Conservation (phyloP, 768 basidiomycete genomes). For the Lactarius quietus region DNA sequence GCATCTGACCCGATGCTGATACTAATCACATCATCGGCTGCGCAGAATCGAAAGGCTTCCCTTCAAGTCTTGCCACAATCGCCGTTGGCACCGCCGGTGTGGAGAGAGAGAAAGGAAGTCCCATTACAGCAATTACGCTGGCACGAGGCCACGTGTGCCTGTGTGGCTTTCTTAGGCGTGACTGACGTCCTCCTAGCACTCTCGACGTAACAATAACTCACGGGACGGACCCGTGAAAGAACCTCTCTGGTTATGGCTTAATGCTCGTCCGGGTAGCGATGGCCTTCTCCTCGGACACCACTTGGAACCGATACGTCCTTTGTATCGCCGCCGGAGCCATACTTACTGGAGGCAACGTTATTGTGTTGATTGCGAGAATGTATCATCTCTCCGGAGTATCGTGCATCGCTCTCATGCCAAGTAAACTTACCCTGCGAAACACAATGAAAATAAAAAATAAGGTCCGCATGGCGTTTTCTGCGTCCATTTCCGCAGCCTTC, state of each 20-base stretch:
- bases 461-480: not conserved
- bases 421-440: too few relatives aligned
- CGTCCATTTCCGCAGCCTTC: not conserved
- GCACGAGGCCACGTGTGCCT: not conserved
- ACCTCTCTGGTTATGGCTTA: not conserved
- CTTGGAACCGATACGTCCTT: not conserved
- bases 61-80: not conserved
- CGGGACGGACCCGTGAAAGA: not conserved
- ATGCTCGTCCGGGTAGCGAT: not conserved
- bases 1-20: not conserved
- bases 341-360: not conserved
- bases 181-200: not conserved
- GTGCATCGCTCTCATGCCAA: not conserved
- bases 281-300: conserved; percentile 15
- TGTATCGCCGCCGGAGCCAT: not conserved
- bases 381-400: not conserved
- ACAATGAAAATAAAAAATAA: not conserved
- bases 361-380: not conserved
- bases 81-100: not conserved
- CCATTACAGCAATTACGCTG: not conserved
- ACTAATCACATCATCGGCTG: not conserved
- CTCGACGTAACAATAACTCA: not conserved
- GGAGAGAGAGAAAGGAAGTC: not conserved
- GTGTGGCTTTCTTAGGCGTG: not conserved
- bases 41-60: not conserved